Percentiles rank a stretch among this genome's conserved stretches.
phyloP scores from a whole-genome alignment of 2,329 filamentous ascomycete genomes.

The Raffaelea albimanens region DNA sequence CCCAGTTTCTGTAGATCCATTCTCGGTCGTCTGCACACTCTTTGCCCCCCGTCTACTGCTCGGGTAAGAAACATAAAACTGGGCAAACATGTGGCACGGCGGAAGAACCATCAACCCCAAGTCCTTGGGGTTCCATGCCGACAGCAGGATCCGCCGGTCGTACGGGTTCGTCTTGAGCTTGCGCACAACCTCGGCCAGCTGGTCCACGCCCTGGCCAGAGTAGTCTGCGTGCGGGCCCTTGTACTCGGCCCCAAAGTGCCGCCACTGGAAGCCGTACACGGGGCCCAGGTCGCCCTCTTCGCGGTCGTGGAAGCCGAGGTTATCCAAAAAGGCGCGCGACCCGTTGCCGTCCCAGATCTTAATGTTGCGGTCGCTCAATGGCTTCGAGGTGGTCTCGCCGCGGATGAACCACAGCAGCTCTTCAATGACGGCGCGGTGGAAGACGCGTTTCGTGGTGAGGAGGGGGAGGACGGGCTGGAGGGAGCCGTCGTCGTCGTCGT shows the following conservation, averaged over 20 bases:
- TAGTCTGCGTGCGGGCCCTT: conserved; percentile 73
- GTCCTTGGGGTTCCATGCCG: conserved; percentile 88
- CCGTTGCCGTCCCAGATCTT: conserved; percentile 99
- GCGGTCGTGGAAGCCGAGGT: conserved; percentile 69
- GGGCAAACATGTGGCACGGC: conserved; percentile 95
- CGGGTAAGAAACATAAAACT: conserved; percentile 84
- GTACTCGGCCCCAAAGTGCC: conserved; percentile 92
- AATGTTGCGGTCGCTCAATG: conserved; percentile 70
- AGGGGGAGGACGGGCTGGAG: conserved; percentile 73
- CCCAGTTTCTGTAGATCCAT: conserved; percentile 12
- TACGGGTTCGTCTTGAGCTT: conserved; percentile 79
- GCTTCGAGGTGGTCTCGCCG: conserved; percentile 69
- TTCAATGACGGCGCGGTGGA: conserved; percentile 77
- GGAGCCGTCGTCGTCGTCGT: conserved; percentile 26
- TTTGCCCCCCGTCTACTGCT: conserved; percentile 20
- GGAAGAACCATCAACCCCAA: conserved; percentile 82
- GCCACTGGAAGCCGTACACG: conserved; percentile 98
- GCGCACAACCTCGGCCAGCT: conserved; percentile 80
- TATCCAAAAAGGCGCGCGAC: conserved; percentile 81
- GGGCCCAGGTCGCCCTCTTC: conserved; percentile 85
- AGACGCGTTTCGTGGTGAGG: conserved; percentile 95
- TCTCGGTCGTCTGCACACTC: conserved; percentile 5
- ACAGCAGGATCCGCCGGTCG: conserved; percentile 81
- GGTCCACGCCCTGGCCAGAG: conserved; percentile 79
- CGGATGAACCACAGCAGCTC: conserved; percentile 95